Evolutionary conservation across 2,329 filamentous ascomycete genomes (phyloP).

Genomic region (Colletotrichum camelliae): DNA sequence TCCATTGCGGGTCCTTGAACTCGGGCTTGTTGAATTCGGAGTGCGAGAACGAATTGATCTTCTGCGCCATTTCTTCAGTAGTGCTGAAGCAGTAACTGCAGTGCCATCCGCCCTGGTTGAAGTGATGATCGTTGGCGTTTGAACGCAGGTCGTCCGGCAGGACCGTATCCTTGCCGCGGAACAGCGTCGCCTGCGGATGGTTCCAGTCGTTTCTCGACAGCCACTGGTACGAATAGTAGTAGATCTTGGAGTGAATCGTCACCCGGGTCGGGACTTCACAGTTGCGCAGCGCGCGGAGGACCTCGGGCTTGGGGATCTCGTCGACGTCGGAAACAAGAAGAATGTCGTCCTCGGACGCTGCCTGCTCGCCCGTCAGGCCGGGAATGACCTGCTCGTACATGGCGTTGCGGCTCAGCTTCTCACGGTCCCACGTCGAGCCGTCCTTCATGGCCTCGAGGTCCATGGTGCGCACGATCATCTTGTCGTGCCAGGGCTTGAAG

Average conservation of each 20-base stretch:
- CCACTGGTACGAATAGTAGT: conserved; percentile 65
- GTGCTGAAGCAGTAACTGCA: conserved; percentile 67
- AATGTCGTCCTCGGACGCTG: conserved; percentile 56
- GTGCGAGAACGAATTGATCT: conserved; percentile 54
- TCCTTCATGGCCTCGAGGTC: conserved; percentile 10
- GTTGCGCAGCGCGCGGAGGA: conserved; percentile 52
- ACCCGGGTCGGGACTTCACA: conserved; percentile 59
- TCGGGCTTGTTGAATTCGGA: conserved; percentile 39
- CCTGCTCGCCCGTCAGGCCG: conserved; percentile 42
- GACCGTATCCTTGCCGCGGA: conserved; percentile 50
- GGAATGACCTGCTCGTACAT: conserved; percentile 64
- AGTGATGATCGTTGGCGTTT: conserved; percentile 45
- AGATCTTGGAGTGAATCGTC: conserved; percentile 57
- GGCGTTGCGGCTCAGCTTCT: conserved; percentile 60
- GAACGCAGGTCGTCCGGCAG: conserved; percentile 58
- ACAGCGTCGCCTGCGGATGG: conserved; percentile 66
- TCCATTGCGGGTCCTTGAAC: conserved; percentile 42
- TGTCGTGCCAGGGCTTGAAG: conserved; percentile 58
- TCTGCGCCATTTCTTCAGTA: conserved; percentile 58
- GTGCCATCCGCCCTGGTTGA: conserved; percentile 61
- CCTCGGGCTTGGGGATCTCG: conserved; percentile 61
- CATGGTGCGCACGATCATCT: conserved; percentile 61
- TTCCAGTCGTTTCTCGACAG: conserved; percentile 53
- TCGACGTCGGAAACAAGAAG: conserved; percentile 66
- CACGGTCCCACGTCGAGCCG: conserved; percentile 51